Evolutionary conservation across 345 rosid species (phyloP).

Genomic region (Ricinus communis): DNA sequence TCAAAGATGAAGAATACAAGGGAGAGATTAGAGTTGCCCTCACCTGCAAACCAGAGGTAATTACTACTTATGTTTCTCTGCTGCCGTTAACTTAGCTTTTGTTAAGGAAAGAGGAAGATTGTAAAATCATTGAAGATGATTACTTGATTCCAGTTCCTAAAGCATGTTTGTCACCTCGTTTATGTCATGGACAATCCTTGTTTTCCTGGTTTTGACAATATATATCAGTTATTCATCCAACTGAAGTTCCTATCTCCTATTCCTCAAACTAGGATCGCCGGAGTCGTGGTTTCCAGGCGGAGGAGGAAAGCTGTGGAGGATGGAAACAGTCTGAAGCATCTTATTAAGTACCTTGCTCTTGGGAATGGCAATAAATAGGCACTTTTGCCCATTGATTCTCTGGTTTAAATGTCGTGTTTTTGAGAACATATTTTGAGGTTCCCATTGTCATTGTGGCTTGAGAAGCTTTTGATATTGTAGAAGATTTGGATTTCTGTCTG

Average conservation of each 20-base stretch:
- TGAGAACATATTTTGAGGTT: neutral
- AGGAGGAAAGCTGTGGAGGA: slow-evolving; percentile 55
- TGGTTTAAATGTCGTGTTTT: neutral
- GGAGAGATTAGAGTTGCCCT: slow-evolving; percentile 41
- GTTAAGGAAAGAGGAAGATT: too few species aligned
- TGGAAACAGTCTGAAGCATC: slow-evolving; percentile 54
- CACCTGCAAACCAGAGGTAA: slow-evolving; percentile 34
- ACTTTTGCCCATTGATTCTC: neutral
- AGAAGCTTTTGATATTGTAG: neutral
- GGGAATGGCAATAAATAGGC: neutral
- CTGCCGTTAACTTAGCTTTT: too few species aligned
- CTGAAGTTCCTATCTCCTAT: slow-evolving; percentile 32
- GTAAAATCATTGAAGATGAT: too few species aligned
- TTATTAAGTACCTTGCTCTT: slow-evolving; percentile 17
- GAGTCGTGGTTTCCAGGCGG: slow-evolving; percentile 31
- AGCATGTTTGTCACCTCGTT: neutral
- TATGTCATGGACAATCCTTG: neutral
- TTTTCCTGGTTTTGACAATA: neutral
- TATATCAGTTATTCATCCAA: neutral
- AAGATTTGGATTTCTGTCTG: neutral
- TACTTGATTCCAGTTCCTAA: too few species aligned
- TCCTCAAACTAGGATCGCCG: too few species aligned
- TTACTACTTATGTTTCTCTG: too few species aligned
- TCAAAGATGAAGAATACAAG: slow-evolving; percentile 26
- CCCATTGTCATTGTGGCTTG: neutral